Evolutionary conservation across 805 yeast species (phyloP).

Genomic region (Candida ulmi): DNA sequence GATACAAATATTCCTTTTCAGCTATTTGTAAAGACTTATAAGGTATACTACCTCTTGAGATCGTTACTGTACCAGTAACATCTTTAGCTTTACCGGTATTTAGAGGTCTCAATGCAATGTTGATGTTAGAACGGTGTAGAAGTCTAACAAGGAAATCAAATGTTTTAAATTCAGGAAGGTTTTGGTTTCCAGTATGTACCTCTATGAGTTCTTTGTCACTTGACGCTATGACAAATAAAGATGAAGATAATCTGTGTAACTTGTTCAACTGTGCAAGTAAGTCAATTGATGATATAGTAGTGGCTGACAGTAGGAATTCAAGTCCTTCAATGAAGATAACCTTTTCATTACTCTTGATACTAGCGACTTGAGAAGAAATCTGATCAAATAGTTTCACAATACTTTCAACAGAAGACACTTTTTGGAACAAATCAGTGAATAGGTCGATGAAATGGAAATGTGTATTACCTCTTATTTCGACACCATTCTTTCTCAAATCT

Average conservation of each 20-base stretch:
- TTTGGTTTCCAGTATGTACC: conserved; percentile 15
- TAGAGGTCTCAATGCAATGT: conserved; percentile 59
- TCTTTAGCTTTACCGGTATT: conserved; percentile 80
- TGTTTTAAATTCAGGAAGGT: conserved; percentile 34
- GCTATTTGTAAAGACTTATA: conserved; percentile 23
- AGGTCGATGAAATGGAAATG: conserved; percentile 39
- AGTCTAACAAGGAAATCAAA: conserved; percentile 43
- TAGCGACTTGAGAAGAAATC: conserved; percentile 5
- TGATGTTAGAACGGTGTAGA: conserved; percentile 44
- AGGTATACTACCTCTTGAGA: conserved; percentile 44
- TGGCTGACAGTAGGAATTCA: conserved; percentile 41
- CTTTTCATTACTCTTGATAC: conserved; percentile 7
- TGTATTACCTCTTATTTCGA: conserved; percentile 24
- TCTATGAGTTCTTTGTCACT: conserved; percentile 36
- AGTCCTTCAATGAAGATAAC: conserved; percentile 40
- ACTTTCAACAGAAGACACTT: conserved; percentile 23
- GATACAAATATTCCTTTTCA: conserved; percentile 62
- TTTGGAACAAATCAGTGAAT: conserved; percentile 38
- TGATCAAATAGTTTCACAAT: conserved; percentile 11
- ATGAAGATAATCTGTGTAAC: conserved; percentile 28
- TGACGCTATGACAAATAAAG: conserved; percentile 34
- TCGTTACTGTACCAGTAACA: conserved; percentile 64
- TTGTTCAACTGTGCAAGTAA: conserved; percentile 29
- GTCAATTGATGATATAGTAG: conserved; percentile 30
- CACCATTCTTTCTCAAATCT: conserved; percentile 35